A percentile compares a stretch with the other conserved stretches of the same genome.
Conservation (phyloP, 169 alveolate genomes). For the Plasmodium reichenowi region DNA sequence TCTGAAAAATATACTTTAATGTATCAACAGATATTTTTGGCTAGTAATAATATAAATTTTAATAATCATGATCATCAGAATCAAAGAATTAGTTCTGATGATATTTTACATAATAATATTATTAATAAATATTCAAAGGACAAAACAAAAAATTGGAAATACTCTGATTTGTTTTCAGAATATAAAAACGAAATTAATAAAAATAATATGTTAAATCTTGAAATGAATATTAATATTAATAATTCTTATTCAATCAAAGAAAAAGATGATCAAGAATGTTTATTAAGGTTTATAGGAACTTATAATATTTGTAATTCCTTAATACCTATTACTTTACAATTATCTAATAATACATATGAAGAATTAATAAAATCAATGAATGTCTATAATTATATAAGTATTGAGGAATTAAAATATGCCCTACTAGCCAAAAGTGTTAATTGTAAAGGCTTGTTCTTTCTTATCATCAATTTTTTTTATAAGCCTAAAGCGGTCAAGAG, state of each 20-base stretch:
- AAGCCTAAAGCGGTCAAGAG: conserved; percentile 80
- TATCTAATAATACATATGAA: conserved; percentile 56
- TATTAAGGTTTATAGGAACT: conserved; percentile 54
- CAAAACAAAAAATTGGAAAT: conserved; percentile 21
- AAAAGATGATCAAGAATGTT: conserved; percentile 71
- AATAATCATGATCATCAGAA: conserved; percentile 17
- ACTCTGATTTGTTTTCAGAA: conserved; percentile 33
- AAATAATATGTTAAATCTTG: conserved; percentile 64
- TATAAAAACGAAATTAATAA: conserved; percentile 65
- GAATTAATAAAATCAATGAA: conserved; percentile 59
- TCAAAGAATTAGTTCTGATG: conserved; percentile 24
- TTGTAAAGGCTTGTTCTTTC: conserved; percentile 85
- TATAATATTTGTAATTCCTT: conserved; percentile 50
- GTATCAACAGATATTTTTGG: conserved; percentile 52
- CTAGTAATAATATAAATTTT: conserved; percentile 45
- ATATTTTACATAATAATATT: conserved; percentile 54
- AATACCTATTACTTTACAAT: conserved; percentile 57
- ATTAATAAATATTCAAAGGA: conserved; percentile 26
- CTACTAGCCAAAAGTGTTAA: conserved; percentile 80
- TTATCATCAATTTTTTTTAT: conserved; percentile 81
- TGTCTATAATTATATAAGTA: conserved; percentile 57
- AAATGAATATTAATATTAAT: conserved; percentile 68
- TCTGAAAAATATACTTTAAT: conserved; percentile 54
- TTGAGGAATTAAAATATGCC: conserved; percentile 82
- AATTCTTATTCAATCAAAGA: conserved; percentile 41